Evolutionary conservation across 1,284 basidiomycete genomes (phyloP), one percentile per base, ranked within the genome.

Genomic region (Wallemia hederae): DNA sequence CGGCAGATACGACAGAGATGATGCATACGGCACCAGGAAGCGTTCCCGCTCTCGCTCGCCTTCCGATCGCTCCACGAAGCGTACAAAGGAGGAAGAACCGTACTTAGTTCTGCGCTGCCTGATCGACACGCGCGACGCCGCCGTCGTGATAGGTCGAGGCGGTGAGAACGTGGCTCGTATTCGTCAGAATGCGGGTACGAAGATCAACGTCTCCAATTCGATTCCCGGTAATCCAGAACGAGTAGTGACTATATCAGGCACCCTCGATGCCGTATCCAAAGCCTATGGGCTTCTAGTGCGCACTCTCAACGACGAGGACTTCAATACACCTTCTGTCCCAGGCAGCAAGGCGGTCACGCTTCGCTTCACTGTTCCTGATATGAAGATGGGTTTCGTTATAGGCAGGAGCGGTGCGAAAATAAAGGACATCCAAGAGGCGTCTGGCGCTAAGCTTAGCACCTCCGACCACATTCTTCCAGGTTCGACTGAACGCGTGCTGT

Each of bases 291-390:
- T 99, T 62, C 94, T 99, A 66, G 94, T 99, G 17, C 85, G 94
- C 63, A 81, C 92, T 66, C 97, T 99, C 73, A 99, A 98, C 70
- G 94, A 98, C 70, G 94, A 99, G 71, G 92, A 94, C 0, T 97
- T 92, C 70, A 92, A 97, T 69, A 83, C 88, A 61, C 86, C 94
- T 11, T 98, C 94, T 27, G 85, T 98, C 3, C 94, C 94, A 55
- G 94, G 94, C 61, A 94, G 89, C 67, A 81, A 92, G 62, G 91
- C 94, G 25, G 92, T 97, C 61, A 98, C 94, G 26, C 97, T 99
- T 76, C 94, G 97, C 72, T 96, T 94, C 71, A 97, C 98, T 81
- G 92, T 99, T 60, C 94, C 94, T 65, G 96, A 98, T 74, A 92
- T 90, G 19, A 83, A 92, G 63, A 99, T 99, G 94, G 94, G 94